phyloP scores from a whole-genome alignment of 1,139 yeast genomes.

The Saccharomyces uvarum region DNA sequence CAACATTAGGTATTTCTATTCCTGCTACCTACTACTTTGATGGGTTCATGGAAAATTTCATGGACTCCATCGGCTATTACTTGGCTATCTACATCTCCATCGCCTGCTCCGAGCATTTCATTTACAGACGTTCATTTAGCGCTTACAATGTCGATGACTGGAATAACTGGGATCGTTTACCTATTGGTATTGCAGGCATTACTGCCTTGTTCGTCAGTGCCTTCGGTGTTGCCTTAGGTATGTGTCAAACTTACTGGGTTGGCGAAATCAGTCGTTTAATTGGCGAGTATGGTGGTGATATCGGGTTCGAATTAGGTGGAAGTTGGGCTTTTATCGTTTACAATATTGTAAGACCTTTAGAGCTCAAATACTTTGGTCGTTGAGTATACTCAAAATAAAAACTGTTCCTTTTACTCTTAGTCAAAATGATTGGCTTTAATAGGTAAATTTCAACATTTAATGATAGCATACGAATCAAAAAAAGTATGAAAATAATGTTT shows the following conservation, averaged over 20 bases:
- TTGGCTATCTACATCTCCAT: slow-evolving; percentile 75
- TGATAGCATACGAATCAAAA: neutral
- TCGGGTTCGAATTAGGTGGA: slow-evolving; percentile 74
- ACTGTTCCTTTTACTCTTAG: neutral
- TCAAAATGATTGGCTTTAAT: neutral
- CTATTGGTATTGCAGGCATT: slow-evolving; percentile 68
- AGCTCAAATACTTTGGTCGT: slow-evolving; percentile 54
- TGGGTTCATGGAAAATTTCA: slow-evolving; percentile 67
- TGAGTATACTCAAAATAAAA: slow-evolving; percentile 7
- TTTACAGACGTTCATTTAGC: slow-evolving; percentile 55
- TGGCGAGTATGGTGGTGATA: slow-evolving; percentile 70
- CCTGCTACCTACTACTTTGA: slow-evolving; percentile 75
- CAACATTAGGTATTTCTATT: slow-evolving; percentile 74
- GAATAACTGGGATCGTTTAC: slow-evolving; percentile 49
- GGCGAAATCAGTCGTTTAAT: slow-evolving; percentile 59
- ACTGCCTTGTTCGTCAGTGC: slow-evolving; percentile 75
- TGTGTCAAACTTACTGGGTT: slow-evolving; percentile 77
- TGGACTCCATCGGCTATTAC: slow-evolving; percentile 86
- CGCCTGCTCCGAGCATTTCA: slow-evolving; percentile 65
- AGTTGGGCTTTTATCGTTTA: slow-evolving; percentile 61
- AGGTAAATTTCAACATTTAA: neutral
- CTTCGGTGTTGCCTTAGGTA: slow-evolving; percentile 78
- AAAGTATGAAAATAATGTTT: neutral
- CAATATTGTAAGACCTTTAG: slow-evolving; percentile 58
- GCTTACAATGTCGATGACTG: slow-evolving; percentile 59